phyloP scores from a whole-genome alignment of 805 yeast species.

The Kuraishia capsulata region DNA sequence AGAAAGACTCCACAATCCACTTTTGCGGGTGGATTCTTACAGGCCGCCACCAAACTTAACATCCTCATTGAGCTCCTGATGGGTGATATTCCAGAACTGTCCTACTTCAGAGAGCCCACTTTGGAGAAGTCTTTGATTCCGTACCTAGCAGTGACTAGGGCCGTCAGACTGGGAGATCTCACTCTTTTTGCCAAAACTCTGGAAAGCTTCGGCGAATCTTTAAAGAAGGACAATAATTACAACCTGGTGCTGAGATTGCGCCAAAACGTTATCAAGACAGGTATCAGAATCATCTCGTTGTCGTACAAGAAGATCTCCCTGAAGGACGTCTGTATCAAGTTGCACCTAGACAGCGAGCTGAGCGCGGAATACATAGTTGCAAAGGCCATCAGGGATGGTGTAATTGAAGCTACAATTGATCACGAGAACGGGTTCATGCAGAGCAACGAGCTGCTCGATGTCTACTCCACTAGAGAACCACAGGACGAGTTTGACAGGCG shows the following conservation, averaged over 20 bases:
- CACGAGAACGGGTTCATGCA: conserved; percentile 90
- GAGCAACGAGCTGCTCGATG: conserved; percentile 76
- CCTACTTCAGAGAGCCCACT: conserved; percentile 60
- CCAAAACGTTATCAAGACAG: conserved; percentile 96
- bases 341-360: conserved; percentile 88
- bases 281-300: conserved; percentile 85
- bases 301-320: conserved; percentile 87
- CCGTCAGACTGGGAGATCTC: conserved; percentile 89
- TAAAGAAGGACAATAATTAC: conserved; percentile 71
- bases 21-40: conserved; percentile 78
- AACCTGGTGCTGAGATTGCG: conserved; percentile 82
- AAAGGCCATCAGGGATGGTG: conserved; percentile 95
- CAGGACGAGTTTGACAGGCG: conserved; percentile 86
- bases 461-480: conserved; percentile 83
- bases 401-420: conserved; percentile 88
- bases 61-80: conserved; percentile 85
- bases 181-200: conserved; percentile 68
- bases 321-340: conserved; percentile 87
- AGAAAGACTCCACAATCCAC: conserved; percentile 93
- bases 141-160: conserved; percentile 79
- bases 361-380: conserved; percentile 96
- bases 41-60: conserved; percentile 80
- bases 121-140: conserved; percentile 61
- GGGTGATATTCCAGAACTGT: conserved; percentile 93
- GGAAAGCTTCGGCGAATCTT: conserved; percentile 46